Conservation (phyloP, 2,329 filamentous ascomycete species). For the Xylaria sp. region DNA sequence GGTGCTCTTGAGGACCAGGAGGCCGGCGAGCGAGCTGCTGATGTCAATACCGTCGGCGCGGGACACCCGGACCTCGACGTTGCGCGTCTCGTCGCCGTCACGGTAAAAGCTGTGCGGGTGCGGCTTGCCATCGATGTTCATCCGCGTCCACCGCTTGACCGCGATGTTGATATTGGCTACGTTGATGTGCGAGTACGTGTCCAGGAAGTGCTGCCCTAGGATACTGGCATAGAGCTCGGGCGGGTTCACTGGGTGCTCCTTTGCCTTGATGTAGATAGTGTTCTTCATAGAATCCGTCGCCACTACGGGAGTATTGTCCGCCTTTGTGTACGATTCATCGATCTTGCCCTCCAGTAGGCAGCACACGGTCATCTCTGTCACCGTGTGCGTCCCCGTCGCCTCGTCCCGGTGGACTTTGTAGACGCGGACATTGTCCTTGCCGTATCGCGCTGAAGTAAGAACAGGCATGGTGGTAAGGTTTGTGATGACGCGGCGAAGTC, state of each 20-base stretch:
- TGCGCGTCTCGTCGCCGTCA: conserved; percentile 87
- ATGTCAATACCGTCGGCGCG: conserved; percentile 77
- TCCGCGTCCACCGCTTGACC: conserved; percentile 91
- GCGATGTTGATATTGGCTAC: conserved; percentile 82
- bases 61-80: conserved; percentile 77
- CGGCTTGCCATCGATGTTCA: conserved; percentile 85
- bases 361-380: conserved; percentile 95
- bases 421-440: conserved; percentile 98
- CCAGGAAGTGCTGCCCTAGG: conserved; percentile 87
- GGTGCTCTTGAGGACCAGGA: conserved; percentile 95
- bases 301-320: conserved; percentile 94
- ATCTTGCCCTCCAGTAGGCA: conserved; percentile 94
- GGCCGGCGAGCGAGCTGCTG: conserved; percentile 79
- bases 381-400: conserved; percentile 80
- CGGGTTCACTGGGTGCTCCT: conserved; percentile 89
- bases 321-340: conserved; percentile 86
- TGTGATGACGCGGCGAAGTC: background rate
- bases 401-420: conserved; percentile 91
- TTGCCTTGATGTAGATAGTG: conserved; percentile 93
- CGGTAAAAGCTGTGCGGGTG: conserved; percentile 96
- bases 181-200: conserved; percentile 88
- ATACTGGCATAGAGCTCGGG: conserved; percentile 91
- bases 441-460: conserved; percentile 76
- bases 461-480: conserved; percentile 58
- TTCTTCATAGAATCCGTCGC: conserved; percentile 99